A percentile compares a stretch with the other conserved stretches of the same genome.
These are phyloP conservation scores for Apiospora arundinis DNA, from an alignment of 2,329 filamentous ascomycete genomes.

Conservation along the genomic window DNA sequence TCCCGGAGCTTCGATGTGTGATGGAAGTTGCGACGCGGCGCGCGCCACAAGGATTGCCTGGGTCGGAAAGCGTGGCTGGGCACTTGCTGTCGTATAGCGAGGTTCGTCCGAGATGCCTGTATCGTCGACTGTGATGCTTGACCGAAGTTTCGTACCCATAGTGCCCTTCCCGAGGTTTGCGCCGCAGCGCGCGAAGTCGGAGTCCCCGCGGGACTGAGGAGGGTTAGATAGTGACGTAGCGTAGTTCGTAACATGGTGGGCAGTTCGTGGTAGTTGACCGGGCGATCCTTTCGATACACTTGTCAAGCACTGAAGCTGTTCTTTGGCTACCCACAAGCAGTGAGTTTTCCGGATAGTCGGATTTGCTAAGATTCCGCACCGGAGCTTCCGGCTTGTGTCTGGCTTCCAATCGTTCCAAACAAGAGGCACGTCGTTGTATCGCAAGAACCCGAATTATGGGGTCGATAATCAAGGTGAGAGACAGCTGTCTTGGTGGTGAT, in stretches of 20 bases:
- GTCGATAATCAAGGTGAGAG: neutral
- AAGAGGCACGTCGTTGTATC: neutral
- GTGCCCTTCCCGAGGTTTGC: neutral
- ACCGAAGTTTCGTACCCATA: neutral
- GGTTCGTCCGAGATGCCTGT: constrained; percentile 5
- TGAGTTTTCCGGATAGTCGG: neutral
- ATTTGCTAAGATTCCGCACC: neutral
- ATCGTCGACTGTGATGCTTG: neutral
- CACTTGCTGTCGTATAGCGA: neutral
- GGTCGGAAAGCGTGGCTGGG: neutral
- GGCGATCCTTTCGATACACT: neutral
- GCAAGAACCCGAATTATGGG: neutral
- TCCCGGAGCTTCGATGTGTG: neutral
- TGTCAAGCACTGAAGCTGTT: neutral
- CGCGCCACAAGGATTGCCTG: neutral
- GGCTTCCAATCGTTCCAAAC: neutral
- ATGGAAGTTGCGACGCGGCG: neutral
- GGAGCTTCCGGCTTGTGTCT: neutral
- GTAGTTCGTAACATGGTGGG: constrained; percentile 18
- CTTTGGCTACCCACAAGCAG: neutral
- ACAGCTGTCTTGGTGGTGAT: constrained; percentile 3
- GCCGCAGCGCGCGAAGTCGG: constrained; percentile 8
- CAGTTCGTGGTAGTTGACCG: neutral
- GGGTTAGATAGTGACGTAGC: constrained; percentile 1
- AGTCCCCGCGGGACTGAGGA: neutral